phyloP scores from a whole-genome alignment of 2,329 filamentous ascomycete genomes.

The Raffaelea arxii region DNA sequence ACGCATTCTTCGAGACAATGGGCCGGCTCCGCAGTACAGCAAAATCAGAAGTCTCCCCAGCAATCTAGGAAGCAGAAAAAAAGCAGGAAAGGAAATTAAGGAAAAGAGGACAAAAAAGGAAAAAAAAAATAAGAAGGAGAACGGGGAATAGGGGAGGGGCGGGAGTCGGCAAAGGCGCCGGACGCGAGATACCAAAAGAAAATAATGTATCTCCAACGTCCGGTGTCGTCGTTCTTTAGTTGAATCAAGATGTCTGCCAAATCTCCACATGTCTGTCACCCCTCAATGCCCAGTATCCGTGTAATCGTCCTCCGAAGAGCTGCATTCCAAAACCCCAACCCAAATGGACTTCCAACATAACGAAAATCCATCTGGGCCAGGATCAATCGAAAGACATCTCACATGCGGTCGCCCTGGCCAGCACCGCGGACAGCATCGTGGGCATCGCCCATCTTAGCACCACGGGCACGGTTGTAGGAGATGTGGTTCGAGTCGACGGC shows the following conservation, averaged over 20 bases:
- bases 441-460: constrained; percentile 67
- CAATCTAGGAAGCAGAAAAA: constrained; percentile 6
- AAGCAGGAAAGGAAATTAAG: constrained; percentile 16
- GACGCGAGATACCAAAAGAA: not conserved
- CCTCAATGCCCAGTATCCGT: too few species aligned
- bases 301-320: too few species aligned
- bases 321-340: too few species aligned
- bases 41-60: too few species aligned
- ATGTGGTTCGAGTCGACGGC: constrained; percentile 55
- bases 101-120: constrained; percentile 5
- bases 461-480: constrained; percentile 68
- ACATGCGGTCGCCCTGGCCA: constrained; percentile 87
- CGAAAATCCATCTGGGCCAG: too few species aligned
- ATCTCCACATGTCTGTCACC: too few species aligned
- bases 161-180: not conserved
- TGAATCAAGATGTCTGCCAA: too few species aligned
- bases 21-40: too few species aligned
- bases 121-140: not conserved
- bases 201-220: not conserved
- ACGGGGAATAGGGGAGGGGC: not conserved
- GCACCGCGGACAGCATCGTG: constrained; percentile 66
- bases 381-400: too few species aligned
- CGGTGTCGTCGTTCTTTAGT: not conserved
- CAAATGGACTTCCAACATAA: too few species aligned
- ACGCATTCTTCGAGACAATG: too few species aligned